These are phyloP conservation scores for Zygotorulaspora chibaensis DNA, from an alignment of 805 yeast genomes.

Conservation along the genomic window DNA sequence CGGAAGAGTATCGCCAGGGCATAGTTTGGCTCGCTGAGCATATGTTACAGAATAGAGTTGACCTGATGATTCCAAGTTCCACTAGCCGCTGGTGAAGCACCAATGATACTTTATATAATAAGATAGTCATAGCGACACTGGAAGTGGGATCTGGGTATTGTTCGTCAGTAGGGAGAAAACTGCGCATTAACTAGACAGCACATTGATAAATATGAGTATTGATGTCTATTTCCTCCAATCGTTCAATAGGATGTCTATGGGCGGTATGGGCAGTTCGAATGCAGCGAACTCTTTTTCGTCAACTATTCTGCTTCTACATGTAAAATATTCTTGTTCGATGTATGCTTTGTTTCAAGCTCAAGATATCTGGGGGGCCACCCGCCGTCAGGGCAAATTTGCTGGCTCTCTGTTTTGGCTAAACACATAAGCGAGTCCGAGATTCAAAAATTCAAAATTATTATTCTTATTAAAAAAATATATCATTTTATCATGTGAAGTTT, in stretches of 20 bases:
- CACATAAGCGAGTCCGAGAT: too few relatives aligned
- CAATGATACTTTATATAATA: too few relatives aligned
- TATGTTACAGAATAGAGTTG: background rate
- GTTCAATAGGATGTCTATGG: slow-evolving; percentile 11
- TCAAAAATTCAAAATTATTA: background rate
- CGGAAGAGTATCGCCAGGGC: background rate
- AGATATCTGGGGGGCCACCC: slow-evolving; percentile 65
- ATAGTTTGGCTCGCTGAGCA: background rate
- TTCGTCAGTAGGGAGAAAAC: too few relatives aligned
- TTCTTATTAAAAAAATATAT: background rate
- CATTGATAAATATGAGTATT: slow-evolving; percentile 2
- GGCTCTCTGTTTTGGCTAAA: slow-evolving; percentile 48
- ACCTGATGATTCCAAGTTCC: too few relatives aligned
- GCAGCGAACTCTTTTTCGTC: background rate
- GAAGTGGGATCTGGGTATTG: background rate
- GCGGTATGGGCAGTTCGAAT: slow-evolving; percentile 11
- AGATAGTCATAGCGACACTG: background rate
- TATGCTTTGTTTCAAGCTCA: slow-evolving; percentile 57
- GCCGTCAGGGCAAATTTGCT: slow-evolving; percentile 59
- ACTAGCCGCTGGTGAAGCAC: background rate
- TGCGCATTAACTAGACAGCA: too few relatives aligned
- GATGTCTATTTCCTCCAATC: background rate
- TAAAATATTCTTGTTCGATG: slow-evolving; percentile 48
- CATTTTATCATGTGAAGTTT: background rate
- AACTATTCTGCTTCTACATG: slow-evolving; percentile 7